Evolutionary conservation across 192 early-diverging fungal species (phyloP).

Genomic region (Linnemannia schmuckeri): DNA sequence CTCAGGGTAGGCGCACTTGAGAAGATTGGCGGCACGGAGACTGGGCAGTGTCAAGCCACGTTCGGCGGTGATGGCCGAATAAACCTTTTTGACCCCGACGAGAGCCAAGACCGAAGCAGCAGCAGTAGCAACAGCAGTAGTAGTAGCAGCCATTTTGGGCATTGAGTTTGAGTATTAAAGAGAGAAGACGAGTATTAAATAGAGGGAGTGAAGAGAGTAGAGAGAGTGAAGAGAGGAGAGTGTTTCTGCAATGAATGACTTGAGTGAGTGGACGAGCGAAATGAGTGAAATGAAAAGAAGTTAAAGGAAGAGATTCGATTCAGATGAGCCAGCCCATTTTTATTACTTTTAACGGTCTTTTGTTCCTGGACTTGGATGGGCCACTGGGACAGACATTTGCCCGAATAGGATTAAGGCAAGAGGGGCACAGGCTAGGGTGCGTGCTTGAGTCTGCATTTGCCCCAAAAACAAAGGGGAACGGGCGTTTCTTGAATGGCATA

Average conservation of each 20-base stretch:
- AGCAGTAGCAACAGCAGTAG: constrained; percentile 3
- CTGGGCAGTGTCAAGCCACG: constrained; percentile 24
- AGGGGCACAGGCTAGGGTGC: not conserved
- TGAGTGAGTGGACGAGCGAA: not conserved
- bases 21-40: constrained; percentile 7
- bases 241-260: not conserved
- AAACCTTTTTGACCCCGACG: constrained; percentile 21
- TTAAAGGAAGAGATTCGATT: not conserved
- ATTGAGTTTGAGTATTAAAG: not conserved
- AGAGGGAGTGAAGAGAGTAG: not conserved
- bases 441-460: no score
- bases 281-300: not conserved
- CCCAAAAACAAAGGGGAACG: no score
- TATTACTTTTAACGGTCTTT: not conserved
- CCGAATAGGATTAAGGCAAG: not conserved
- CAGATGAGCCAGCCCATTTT: not conserved
- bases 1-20: constrained; percentile 38
- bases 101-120: constrained; percentile 19
- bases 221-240: not conserved
- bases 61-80: constrained; percentile 23
- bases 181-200: not conserved
- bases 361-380: not conserved
- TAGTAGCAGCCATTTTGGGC: constrained; percentile 17
- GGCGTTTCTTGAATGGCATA: no score
- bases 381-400: not conserved